phyloP scores from a whole-genome alignment of 148 eudicot genomes.

The Mesembryanthemum crystallinum region DNA sequence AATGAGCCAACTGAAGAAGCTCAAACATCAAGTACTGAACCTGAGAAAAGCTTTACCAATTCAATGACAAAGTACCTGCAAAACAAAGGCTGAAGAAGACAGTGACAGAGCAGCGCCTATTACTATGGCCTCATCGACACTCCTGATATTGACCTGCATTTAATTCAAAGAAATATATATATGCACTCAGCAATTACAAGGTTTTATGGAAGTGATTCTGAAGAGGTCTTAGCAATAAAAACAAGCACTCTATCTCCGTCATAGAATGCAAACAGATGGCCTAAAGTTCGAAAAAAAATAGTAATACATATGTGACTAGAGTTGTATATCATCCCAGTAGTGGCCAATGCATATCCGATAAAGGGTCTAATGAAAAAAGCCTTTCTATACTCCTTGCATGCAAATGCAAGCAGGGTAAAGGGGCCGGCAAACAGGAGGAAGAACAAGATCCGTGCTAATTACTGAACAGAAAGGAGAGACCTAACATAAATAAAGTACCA shows the following conservation, averaged over 20 bases:
- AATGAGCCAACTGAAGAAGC: neutral
- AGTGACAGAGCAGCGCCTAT: conserved; percentile 97
- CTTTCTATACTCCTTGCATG: neutral
- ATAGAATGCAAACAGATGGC: neutral
- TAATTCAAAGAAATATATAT: neutral
- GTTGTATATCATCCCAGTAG: no score
- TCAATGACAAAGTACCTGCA: conserved; percentile 65
- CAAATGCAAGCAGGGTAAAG: neutral
- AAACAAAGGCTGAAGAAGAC: conserved; percentile 97
- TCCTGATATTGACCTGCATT: conserved; percentile 88
- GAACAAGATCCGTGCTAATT: neutral
- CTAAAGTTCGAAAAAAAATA: neutral
- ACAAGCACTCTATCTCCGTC: neutral
- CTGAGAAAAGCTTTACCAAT: neutral
- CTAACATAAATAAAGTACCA: neutral
- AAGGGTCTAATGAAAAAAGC: no score
- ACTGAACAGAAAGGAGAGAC: neutral
- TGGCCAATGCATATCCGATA: no score
- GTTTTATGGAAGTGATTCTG: conserved; percentile 6
- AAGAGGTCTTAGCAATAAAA: neutral
- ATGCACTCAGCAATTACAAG: neutral
- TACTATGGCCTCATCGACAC: conserved; percentile 89
- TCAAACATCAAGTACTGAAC: neutral
- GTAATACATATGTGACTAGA: no score
- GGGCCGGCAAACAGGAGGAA: neutral